A percentile compares a stretch with the other conserved stretches of the same genome.
Evolutionary conservation across 495 filamentous ascomycete species (phyloP).

Genomic region (Aspergillus homomorphus): DNA sequence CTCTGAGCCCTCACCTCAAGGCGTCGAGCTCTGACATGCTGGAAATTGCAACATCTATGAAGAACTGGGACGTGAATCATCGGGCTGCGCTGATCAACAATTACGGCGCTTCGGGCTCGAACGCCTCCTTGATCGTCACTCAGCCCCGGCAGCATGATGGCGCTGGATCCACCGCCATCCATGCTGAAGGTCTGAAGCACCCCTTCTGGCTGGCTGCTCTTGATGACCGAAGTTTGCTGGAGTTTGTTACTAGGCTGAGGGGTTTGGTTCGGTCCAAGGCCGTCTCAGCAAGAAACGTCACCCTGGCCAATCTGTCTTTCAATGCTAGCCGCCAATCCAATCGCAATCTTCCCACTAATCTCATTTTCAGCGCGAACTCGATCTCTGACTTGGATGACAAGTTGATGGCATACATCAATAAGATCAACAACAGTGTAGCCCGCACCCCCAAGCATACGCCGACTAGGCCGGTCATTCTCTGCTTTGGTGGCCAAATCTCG

Average conservation of each 20-base stretch:
- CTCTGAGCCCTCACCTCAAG: constrained; percentile 32
- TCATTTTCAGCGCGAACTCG: too few species aligned
- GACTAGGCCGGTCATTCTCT: constrained; percentile 41
- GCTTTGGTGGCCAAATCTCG: constrained; percentile 51
- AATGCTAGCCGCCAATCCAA: background rate
- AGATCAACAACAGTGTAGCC: too few species aligned
- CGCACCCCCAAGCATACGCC: too few species aligned
- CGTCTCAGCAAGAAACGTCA: background rate
- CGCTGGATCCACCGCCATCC: background rate
- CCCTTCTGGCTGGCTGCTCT: background rate
- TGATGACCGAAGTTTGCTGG: background rate
- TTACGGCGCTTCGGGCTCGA: constrained; percentile 45
- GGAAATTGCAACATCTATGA: constrained; percentile 26
- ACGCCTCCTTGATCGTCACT: constrained; percentile 31
- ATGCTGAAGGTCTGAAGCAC: background rate
- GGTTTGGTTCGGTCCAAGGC: too few species aligned
- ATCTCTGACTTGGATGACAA: background rate
- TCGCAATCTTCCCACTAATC: too few species aligned
- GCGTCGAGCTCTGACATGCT: constrained; percentile 29
- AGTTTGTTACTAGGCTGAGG: background rate
- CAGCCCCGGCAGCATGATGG: background rate
- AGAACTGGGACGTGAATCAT: constrained; percentile 27
- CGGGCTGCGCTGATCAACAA: constrained; percentile 42
- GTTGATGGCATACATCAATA: background rate
- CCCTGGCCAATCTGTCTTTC: background rate